These are phyloP conservation scores for Vitis cinerea DNA, from an alignment of 164 flowering plant genomes.

Conservation along the genomic window DNA sequence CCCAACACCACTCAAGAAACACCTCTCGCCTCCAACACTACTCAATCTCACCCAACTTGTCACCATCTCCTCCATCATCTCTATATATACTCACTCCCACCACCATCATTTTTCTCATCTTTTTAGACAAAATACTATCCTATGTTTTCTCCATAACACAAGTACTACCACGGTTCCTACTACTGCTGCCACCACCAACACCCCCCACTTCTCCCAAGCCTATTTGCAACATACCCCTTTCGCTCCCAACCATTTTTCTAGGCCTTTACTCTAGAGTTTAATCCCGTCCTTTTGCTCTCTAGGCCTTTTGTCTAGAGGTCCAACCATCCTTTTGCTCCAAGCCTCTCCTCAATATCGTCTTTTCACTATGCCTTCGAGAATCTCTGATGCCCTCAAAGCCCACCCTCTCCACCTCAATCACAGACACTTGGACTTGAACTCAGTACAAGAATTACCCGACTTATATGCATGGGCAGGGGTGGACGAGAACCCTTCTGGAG, in stretches of 20 bases:
- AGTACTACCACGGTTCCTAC: no score
- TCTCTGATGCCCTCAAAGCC: slow-evolving; percentile 41
- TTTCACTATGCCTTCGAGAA: slow-evolving; percentile 50
- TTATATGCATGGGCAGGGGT: slow-evolving; percentile 55
- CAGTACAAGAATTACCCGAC: slow-evolving; percentile 64
- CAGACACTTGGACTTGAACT: slow-evolving; percentile 49
- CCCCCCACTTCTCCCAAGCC: no score
- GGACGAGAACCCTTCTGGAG: slow-evolving; percentile 11
- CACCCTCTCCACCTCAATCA: slow-evolving; percentile 38
- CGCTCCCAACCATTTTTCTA: no score
- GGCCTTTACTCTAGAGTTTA: no score
- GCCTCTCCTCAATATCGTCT: neutral
- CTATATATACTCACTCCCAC: slow-evolving; percentile 3
- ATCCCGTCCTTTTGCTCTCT: no score
- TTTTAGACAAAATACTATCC: no score
- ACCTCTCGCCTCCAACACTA: slow-evolving; percentile 10
- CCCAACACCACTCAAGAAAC: slow-evolving; percentile 36
- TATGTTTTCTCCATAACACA: no score
- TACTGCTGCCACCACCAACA: no score
- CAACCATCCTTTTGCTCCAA: neutral
- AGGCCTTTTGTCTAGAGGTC: no score
- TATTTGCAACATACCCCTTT: no score
- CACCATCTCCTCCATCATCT: slow-evolving; percentile 25
- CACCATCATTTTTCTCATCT: neutral
- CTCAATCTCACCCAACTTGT: slow-evolving; percentile 12